Conservation (phyloP, 495 filamentous ascomycete genomes). For the Cercophora samala region DNA sequence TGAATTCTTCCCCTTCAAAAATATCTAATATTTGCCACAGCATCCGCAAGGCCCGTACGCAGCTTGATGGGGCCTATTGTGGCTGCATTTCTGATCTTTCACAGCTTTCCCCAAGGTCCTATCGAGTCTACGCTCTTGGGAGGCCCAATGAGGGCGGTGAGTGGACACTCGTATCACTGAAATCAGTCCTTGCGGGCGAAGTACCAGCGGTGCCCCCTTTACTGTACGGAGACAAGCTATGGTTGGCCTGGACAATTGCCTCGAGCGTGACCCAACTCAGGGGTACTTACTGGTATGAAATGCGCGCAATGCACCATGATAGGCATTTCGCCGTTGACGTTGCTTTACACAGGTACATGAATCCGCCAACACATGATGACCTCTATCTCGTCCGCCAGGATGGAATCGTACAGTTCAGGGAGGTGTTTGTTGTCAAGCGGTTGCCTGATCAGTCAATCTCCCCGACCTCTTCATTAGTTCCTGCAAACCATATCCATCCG, state of each 20-base stretch:
- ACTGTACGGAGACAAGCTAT: neutral
- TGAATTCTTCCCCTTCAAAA: neutral
- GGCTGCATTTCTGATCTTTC: conserved; percentile 2
- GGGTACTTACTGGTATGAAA: neutral
- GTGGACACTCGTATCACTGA: neutral
- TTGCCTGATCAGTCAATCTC: neutral
- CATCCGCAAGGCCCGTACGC: neutral
- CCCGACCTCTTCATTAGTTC: neutral
- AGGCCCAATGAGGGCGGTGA: neutral
- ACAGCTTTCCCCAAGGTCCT: neutral
- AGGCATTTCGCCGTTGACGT: neutral
- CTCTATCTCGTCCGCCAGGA: neutral
- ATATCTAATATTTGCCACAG: neutral
- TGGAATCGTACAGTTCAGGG: neutral
- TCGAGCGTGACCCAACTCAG: neutral
- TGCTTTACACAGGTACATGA: neutral
- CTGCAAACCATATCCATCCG: neutral
- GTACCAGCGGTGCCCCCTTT: neutral
- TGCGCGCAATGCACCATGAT: no score
- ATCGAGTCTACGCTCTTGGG: conserved; percentile 1
- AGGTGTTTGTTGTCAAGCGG: neutral
- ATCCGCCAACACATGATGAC: neutral
- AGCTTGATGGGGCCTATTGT: neutral
- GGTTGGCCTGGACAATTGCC: conserved; percentile 1
- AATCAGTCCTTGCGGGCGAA: neutral